Conservation (phyloP, 1,284 basidiomycete genomes). For the Irpex rosettiformis region DNA sequence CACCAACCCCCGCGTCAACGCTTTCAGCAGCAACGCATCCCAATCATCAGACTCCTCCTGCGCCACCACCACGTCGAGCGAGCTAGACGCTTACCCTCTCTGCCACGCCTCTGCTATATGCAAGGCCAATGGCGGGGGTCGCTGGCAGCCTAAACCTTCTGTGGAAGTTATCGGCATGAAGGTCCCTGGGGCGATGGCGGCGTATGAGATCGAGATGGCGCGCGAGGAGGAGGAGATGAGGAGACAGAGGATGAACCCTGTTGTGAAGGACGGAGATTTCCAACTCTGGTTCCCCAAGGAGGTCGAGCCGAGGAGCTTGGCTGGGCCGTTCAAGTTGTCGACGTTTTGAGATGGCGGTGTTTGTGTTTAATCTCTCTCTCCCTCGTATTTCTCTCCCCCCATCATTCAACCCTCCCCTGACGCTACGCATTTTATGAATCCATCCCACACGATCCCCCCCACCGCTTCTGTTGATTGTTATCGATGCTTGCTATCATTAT, state of each 20-base stretch:
- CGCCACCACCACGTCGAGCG: constrained; percentile 20
- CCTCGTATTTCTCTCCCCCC: neutral
- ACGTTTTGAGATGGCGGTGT: constrained; percentile 43
- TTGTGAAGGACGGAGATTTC: constrained; percentile 62
- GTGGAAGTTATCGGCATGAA: constrained; percentile 45
- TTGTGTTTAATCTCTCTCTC: neutral
- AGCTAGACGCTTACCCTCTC: constrained; percentile 67
- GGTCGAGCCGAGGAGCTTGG: constrained; percentile 34
- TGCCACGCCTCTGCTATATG: constrained; percentile 60
- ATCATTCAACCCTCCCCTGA: neutral
- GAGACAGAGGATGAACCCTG: constrained; percentile 48
- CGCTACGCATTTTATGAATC: no score
- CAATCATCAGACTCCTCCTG: constrained; percentile 34
- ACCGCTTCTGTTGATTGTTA: no score
- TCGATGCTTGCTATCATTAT: constrained; percentile 3
- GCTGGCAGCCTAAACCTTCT: constrained; percentile 62
- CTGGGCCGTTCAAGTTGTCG: constrained; percentile 40
- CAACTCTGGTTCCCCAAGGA: constrained; percentile 56
- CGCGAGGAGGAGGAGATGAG: constrained; percentile 52
- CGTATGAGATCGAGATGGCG: constrained; percentile 65
- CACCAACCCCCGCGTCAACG: constrained; percentile 30
- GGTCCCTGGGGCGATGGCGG: constrained; percentile 59
- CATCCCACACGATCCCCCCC: no score
- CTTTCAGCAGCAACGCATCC: constrained; percentile 23
- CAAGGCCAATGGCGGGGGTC: constrained; percentile 71